Base-by-base conservation (phyloP, 2,329 filamentous ascomycete species). In the Nigrospora sphaerica region DNA sequence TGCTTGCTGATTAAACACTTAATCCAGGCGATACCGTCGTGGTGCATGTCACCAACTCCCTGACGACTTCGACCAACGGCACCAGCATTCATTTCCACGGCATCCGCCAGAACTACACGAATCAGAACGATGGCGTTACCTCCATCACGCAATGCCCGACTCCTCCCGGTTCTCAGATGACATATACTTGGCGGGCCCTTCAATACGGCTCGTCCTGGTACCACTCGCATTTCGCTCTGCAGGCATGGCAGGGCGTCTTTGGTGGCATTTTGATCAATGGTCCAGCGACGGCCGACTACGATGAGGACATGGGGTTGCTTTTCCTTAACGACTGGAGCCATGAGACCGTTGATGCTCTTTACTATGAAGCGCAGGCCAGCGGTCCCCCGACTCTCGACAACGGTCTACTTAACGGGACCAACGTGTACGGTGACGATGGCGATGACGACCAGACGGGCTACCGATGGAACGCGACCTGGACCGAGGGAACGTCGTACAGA, bases 31-130 rank as follows among this genome's bases (percentile, higher is more conserved):
- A 44, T 18, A 44, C 33, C 2, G 42, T 83, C 4, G 57, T 62
- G 16, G 60, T 81, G 12, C 75, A 75, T 43, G 72, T 84, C 5
- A 73, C 65, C 32, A 85, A 83, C 57, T 58, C 58, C 2, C 48
- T 71, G 35, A 37, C 51, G 54, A 66, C 70, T 49, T 44, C 42
- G 0, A 32, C 42, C 9, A 84, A 85, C 50, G 79, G 80, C 23
- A 83, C 79, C 9, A 71, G 71, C 11, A 75, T 84, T 17, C 81
- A 85, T 56, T 85, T 73, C 65, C 81, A 85, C 54, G 82, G 80
- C 16, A 65, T 85, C 32, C 72, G 77, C 6, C 78, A 85, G 56
- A 67, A 72, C 49, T 66, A 71, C 55, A 76, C 69, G 37, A 76
- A 73, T 52, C 65, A 74, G 46, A 66, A 75, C 44, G 81, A 85